These are phyloP conservation scores for Hypoxylon sp. DNA, from an alignment of 2,329 filamentous ascomycete genomes.

Conservation along the genomic window DNA sequence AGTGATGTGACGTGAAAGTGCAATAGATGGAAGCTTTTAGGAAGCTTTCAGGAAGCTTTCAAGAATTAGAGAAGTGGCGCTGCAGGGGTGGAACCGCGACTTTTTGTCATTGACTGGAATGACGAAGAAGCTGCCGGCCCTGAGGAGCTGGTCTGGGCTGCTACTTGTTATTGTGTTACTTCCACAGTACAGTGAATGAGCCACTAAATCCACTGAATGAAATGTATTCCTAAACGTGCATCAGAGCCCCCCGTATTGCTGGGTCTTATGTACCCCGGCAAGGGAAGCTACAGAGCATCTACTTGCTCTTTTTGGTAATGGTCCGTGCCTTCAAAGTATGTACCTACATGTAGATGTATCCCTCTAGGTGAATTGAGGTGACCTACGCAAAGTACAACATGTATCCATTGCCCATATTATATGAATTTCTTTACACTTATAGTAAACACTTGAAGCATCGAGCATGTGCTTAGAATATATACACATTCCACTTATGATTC, in stretches of 20 bases:
- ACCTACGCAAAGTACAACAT: too few species aligned
- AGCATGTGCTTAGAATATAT: neutral
- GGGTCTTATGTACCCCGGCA: conserved; percentile 16
- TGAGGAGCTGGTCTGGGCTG: conserved; percentile 8
- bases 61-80: conserved; percentile 21
- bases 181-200: neutral
- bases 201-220: too few species aligned
- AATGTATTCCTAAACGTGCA: conserved; percentile 18
- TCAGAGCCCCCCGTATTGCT: neutral
- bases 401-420: too few species aligned
- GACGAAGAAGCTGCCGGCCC: conserved; percentile 35
- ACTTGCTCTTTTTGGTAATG: conserved; percentile 18
- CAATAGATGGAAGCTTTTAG: conserved; percentile 2
- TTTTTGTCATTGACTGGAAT: conserved; percentile 30
- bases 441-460: too few species aligned
- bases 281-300: conserved; percentile 7
- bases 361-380: neutral
- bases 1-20: conserved; percentile 6
- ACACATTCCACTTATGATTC: neutral
- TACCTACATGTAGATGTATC: neutral
- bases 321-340: conserved; percentile 11
- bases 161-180: conserved; percentile 23
- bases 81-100: conserved; percentile 35
- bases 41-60: conserved; percentile 18
- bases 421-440: too few species aligned